These are phyloP conservation scores for Erysimum cheiri DNA, from an alignment of 441 rosid genomes.

Conservation along the genomic window DNA sequence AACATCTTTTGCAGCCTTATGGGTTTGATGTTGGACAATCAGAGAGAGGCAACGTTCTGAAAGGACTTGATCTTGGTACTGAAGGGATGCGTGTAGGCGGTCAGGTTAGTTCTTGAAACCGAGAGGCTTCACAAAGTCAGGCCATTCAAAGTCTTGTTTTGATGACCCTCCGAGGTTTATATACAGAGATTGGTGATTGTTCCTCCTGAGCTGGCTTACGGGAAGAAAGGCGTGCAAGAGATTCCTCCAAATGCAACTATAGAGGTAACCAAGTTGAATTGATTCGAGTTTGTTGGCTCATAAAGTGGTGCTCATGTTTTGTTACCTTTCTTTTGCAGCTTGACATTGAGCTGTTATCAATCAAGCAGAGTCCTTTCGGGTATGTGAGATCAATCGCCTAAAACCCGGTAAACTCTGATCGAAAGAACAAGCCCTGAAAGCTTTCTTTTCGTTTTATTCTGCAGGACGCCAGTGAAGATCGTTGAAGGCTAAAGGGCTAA, in stretches of 20 bases:
- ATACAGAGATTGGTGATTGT: constrained; percentile 77
- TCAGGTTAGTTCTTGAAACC: constrained; percentile 60
- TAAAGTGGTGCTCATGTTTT: constrained; percentile 11
- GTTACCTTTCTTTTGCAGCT: constrained; percentile 53
- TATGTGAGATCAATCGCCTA: constrained; percentile 44
- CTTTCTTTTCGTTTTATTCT: constrained; percentile 12
- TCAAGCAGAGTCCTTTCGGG: constrained; percentile 96
- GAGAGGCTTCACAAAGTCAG: not conserved
- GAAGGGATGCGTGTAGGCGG: constrained; percentile 93
- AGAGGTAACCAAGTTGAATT: constrained; percentile 50
- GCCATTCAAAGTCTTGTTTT: constrained; percentile 15
- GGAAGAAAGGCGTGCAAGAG: constrained; percentile 79
- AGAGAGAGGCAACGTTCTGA: constrained; percentile 80
- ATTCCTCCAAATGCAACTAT: constrained; percentile 81
- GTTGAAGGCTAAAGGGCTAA: constrained; percentile 65
- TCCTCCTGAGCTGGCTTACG: constrained; percentile 88
- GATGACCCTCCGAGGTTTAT: not conserved
- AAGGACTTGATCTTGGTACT: constrained; percentile 91
- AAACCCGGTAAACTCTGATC: not conserved
- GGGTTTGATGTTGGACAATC: constrained; percentile 97
- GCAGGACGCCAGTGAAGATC: constrained; percentile 81
- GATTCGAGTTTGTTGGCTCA: not conserved
- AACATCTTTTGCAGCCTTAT: constrained; percentile 68
- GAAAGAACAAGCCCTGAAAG: not conserved
- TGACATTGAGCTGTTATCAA: constrained; percentile 86